Evolutionary conservation across 331 rosid genomes (phyloP).

Genomic region (Arachis monticola): DNA sequence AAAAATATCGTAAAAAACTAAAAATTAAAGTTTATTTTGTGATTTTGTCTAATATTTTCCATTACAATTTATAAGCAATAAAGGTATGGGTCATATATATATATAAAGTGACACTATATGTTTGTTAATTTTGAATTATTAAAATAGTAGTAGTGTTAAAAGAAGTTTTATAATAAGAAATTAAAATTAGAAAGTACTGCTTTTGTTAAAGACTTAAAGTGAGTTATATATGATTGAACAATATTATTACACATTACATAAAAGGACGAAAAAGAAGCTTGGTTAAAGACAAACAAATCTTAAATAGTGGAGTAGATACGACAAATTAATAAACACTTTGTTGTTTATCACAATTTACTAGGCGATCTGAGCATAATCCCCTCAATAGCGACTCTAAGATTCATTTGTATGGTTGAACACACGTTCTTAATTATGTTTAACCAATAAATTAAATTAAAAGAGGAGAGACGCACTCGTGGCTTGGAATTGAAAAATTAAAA

Average conservation of each 20-base stretch:
- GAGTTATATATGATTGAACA: background rate
- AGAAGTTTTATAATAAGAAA: no score
- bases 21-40: no score
- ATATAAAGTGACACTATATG: no score
- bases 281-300: conserved; percentile 25
- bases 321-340: conserved; percentile 2
- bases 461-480: background rate
- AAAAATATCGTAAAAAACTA: no score
- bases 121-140: no score
- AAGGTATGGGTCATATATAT: no score
- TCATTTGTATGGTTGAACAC: background rate
- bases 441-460: background rate
- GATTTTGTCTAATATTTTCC: no score
- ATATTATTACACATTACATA: background rate
- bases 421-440: conserved; percentile 6
- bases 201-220: background rate
- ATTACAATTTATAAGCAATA: no score
- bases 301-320: conserved; percentile 7
- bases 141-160: background rate
- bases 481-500: background rate
- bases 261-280: conserved; percentile 24
- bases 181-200: background rate
- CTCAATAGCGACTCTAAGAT: conserved; percentile 28
- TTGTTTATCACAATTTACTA: conserved; percentile 8
- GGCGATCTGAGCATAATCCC: conserved; percentile 31